Evolutionary conservation across 169 alveolate genomes (phyloP), one percentile per base, ranked within the genome.

Genomic region (Plasmodium knowlesi): DNA sequence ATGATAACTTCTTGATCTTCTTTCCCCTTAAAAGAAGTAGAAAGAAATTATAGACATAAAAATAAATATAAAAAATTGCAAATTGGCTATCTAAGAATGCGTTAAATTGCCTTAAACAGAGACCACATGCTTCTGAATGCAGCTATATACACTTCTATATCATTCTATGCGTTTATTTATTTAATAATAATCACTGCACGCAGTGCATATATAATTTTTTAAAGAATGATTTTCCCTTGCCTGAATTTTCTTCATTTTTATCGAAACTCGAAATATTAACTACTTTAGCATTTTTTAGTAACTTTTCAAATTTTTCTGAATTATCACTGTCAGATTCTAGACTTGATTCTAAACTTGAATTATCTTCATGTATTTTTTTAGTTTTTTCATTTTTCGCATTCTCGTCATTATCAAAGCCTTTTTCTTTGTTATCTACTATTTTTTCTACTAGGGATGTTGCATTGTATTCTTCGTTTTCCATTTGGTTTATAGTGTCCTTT

Each of bases 291-390:
- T 88, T 88, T 80, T 88, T 88, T 43, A 88, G 82, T 73, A 88
- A 88, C 37, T 88, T 88, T 88, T 88, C 94, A 88, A 88, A 88
- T 54, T 79, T 79, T 88, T 88, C 94, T 73, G 94, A 88, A 73
- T 88, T 79, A 57, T 88, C 94, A 88, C 94, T 88, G 14, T 78
- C 94, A n/a, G 94, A 88, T 88, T 80, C 94, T 80, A 86, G 70
- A 78, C 81, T 86, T 76, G 93, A 86, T 74, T 86, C 93, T 73
- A 78, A 76, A 78, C 79, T 86, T 78, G 93, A 79, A 30, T 86
- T 46, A 22, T 61, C 82, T 5, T 79, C 90, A 32, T 34, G 80
- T 34, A 9, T 22, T 53, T 76, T 74, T 67, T 67, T 67, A 67
- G 22, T 39, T 32, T 74, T 34, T 32, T 54, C 57, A 79, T 32